phyloP scores from a whole-genome alignment of 2,329 filamentous ascomycete genomes.

The Epichloe scottii region DNA sequence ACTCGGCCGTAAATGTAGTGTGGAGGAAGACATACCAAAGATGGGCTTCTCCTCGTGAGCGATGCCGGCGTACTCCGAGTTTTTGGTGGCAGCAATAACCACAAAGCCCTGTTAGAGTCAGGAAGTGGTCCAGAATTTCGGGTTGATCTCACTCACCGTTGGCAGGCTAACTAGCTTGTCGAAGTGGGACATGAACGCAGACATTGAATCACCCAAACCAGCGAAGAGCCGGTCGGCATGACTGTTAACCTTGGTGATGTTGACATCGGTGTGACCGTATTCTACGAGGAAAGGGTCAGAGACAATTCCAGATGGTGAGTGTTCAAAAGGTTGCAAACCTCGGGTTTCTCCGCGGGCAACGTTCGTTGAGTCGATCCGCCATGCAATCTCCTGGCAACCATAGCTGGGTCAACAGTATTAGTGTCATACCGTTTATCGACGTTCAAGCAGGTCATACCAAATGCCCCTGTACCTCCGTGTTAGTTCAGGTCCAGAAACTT shows the following conservation, averaged over 20 bases:
- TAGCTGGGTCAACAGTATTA: conserved; percentile 32
- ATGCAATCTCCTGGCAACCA: conserved; percentile 35
- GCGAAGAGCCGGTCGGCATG: conserved; percentile 71
- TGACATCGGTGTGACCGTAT: conserved; percentile 47
- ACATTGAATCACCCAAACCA: conserved; percentile 56
- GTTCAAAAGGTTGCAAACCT: not conserved
- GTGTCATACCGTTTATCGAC: not conserved
- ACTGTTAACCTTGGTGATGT: conserved; percentile 20
- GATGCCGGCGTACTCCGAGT: conserved; percentile 70
- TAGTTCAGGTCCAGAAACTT: not conserved
- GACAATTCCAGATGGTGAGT: too few relatives aligned
- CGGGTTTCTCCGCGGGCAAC: conserved; percentile 26
- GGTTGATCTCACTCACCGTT: conserved; percentile 7
- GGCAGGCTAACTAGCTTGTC: conserved; percentile 74
- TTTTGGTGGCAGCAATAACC: conserved; percentile 61
- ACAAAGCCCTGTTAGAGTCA: conserved; percentile 42
- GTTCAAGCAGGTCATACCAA: conserved; percentile 35
- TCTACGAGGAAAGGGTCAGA: not conserved
- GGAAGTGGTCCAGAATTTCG: too few relatives aligned
- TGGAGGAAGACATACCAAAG: conserved; percentile 22
- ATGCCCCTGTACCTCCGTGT: conserved; percentile 23
- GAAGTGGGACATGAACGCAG: conserved; percentile 74
- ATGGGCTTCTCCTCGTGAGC: conserved; percentile 57
- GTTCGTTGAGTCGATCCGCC: conserved; percentile 47
- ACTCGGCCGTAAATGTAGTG: too few relatives aligned